Percentiles rank a stretch among this genome's conserved stretches.
These are phyloP conservation scores for Sphaerulina populicola DNA, from an alignment of 2,329 filamentous ascomycete species.

Conservation along the genomic window DNA sequence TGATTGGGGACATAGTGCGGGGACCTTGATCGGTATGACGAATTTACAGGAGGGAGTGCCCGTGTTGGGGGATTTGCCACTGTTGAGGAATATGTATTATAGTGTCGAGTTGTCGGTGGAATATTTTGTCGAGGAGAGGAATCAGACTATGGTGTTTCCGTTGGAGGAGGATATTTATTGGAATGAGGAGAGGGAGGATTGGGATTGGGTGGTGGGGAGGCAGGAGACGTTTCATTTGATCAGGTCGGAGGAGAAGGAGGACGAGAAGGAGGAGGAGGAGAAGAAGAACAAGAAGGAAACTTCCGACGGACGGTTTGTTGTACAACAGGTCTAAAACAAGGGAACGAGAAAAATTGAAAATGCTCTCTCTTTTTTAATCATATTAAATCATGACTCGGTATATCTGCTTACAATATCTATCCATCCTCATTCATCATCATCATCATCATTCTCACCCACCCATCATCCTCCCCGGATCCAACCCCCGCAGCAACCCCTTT, in stretches of 20 bases:
- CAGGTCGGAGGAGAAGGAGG: neutral
- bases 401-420: too few relatives aligned
- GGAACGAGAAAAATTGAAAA: too few relatives aligned
- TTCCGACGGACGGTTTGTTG: too few relatives aligned
- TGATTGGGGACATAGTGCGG: slow-evolving; percentile 21
- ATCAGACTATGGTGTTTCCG: slow-evolving; percentile 16
- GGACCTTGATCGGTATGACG: slow-evolving; percentile 19
- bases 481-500: slow-evolving; percentile 31
- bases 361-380: too few relatives aligned
- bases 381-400: too few relatives aligned
- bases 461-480: slow-evolving; percentile 35
- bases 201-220: slow-evolving; percentile 20
- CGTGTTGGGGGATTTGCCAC: slow-evolving; percentile 16
- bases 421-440: neutral
- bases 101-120: slow-evolving; percentile 19
- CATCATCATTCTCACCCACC: neutral
- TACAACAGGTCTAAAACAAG: too few relatives aligned
- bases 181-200: slow-evolving; percentile 12
- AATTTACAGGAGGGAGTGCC: slow-evolving; percentile 19
- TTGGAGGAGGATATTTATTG: slow-evolving; percentile 23
- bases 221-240: slow-evolving; percentile 21
- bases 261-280: neutral
- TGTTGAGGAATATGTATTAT: slow-evolving; percentile 18
- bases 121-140: slow-evolving; percentile 16
- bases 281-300: neutral